Evolutionary conservation across 371 early-diverging fungal species (phyloP).

Genomic region (Actinomortierella wolfii): DNA sequence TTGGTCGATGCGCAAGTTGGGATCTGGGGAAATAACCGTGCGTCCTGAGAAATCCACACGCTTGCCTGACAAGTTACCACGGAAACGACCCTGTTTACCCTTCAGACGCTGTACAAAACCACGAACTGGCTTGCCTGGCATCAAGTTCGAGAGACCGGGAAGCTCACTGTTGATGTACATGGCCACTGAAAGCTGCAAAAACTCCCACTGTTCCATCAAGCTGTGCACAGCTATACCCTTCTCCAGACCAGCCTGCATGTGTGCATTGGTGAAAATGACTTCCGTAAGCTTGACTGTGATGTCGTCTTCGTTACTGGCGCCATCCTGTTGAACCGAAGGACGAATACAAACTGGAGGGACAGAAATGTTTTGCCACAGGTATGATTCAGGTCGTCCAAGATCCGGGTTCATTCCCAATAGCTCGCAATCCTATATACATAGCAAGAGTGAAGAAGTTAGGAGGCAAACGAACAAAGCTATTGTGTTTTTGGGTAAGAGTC

Average conservation of each 20-base stretch:
- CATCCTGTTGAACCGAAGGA: conserved; percentile 96
- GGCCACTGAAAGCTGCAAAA: conserved; percentile 93
- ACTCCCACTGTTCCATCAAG: conserved; percentile 98
- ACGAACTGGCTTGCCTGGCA: conserved; percentile 76
- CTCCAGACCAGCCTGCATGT: conserved; percentile 83
- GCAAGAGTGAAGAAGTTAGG: background rate
- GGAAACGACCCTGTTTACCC: conserved; percentile 99
- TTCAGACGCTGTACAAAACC: conserved; percentile 98
- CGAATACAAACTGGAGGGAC: conserved; percentile 99
- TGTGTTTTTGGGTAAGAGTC: too few relatives aligned
- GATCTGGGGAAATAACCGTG: conserved; percentile 99
- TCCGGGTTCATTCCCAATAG: conserved; percentile 90
- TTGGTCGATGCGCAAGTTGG: conserved; percentile 98
- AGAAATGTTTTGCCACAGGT: conserved; percentile 92
- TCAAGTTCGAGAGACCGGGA: conserved; percentile 76
- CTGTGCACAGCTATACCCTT: conserved; percentile 81
- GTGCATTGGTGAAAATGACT: conserved; percentile 93
- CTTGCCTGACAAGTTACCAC: conserved; percentile 99
- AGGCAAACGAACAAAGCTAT: background rate
- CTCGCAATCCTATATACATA: conserved; percentile 82
- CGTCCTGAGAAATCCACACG: conserved; percentile 99
- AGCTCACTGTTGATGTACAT: conserved; percentile 98
- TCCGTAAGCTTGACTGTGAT: conserved; percentile 98
- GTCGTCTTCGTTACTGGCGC: conserved; percentile 98
- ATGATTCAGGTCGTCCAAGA: conserved; percentile 89